A percentile compares a stretch with the other conserved stretches of the same genome.
Evolutionary conservation across 768 basidiomycete species (phyloP).

Genomic region (Boletus sp.): DNA sequence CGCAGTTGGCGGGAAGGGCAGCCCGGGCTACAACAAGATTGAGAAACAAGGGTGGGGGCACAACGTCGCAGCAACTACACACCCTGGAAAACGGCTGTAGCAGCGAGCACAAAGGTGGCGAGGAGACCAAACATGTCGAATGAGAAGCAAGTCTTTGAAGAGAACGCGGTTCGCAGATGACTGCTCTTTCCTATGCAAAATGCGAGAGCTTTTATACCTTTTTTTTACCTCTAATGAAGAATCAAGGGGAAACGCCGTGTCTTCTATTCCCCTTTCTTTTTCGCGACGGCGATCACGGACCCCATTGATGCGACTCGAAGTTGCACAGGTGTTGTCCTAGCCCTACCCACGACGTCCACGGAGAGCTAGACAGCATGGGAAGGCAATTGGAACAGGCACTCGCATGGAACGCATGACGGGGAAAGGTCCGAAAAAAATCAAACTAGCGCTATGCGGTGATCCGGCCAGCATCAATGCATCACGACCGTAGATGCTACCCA

Average conservation of each 20-base stretch:
- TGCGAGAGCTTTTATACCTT: conserved; percentile 18
- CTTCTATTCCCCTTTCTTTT: background rate
- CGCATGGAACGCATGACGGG: background rate
- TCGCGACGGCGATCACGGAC: background rate
- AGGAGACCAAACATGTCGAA: conserved; percentile 20
- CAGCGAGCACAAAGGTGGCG: conserved; percentile 14
- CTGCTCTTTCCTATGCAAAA: background rate
- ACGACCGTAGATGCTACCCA: background rate
- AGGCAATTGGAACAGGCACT: background rate
- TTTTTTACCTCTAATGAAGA: background rate
- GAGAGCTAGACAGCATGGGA: background rate
- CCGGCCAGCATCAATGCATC: background rate
- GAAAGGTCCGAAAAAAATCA: background rate
- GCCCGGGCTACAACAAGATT: conserved; percentile 42
- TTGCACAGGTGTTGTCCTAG: no score
- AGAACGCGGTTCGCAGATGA: background rate
- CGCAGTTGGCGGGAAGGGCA: conserved; percentile 42
- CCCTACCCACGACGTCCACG: background rate
- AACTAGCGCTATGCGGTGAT: background rate
- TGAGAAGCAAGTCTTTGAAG: background rate
- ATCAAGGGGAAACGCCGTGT: background rate
- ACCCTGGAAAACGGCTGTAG: conserved; percentile 15
- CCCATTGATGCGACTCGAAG: background rate
- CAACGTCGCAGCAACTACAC: background rate
- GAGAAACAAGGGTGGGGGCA: background rate